Evolutionary conservation across 768 basidiomycete species (phyloP).

Genomic region (Termitomyces sp.): DNA sequence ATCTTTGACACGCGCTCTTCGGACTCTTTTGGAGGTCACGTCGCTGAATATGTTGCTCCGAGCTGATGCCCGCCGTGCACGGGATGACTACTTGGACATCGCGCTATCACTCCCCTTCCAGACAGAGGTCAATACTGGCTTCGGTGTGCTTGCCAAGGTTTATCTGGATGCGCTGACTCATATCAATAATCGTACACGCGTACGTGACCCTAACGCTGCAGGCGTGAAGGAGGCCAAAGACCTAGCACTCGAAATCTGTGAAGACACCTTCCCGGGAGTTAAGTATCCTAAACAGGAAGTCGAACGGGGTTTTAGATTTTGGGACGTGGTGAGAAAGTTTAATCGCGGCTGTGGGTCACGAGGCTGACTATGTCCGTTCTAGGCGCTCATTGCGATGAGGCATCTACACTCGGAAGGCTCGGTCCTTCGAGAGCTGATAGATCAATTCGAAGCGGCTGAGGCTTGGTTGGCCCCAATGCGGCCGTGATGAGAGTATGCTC

Average conservation of each 20-base stretch:
- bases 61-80: conserved; percentile 75
- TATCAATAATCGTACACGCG: conserved; percentile 73
- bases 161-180: conserved; percentile 92
- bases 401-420: conserved; percentile 79
- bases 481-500: conserved; percentile 43
- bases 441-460: conserved; percentile 95
- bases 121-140: conserved; percentile 94
- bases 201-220: conserved; percentile 71
- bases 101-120: conserved; percentile 93
- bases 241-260: conserved; percentile 86
- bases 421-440: conserved; percentile 82
- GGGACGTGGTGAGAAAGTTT: conserved; percentile 80
- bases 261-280: conserved; percentile 91
- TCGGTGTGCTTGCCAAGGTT: conserved; percentile 95
- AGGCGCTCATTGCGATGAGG: conserved; percentile 87
- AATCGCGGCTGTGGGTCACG: conserved; percentile 1
- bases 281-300: conserved; percentile 85
- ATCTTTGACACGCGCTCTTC: conserved; percentile 83
- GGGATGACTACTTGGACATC: conserved; percentile 92
- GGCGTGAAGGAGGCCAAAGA: conserved; percentile 80
- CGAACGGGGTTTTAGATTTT: conserved; percentile 96
- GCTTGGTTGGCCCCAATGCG: conserved; percentile 91
- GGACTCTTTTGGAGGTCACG: conserved; percentile 86
- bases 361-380: conserved; percentile 15
- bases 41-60: conserved; percentile 91